Evolutionary conservation across 2,329 filamentous ascomycete species (phyloP).

Genomic region (Scedosporium boydii): DNA sequence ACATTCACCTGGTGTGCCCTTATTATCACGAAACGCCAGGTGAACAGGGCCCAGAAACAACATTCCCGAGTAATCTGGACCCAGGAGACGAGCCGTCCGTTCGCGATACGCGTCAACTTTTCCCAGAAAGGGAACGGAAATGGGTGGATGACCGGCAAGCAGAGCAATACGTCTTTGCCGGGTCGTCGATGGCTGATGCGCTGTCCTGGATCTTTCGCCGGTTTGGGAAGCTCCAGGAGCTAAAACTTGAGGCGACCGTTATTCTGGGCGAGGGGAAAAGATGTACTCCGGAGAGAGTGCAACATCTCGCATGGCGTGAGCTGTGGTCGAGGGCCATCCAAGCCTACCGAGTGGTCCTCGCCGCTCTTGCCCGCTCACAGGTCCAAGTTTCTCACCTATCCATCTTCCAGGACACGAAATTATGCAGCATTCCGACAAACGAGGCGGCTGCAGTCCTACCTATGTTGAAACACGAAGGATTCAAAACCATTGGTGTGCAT

Average conservation of each 20-base stretch:
- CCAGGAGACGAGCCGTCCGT: neutral
- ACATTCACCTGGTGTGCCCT: neutral
- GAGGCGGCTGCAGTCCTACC: neutral
- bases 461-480: neutral
- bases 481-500: neutral
- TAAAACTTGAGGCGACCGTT: neutral
- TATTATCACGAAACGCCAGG: neutral
- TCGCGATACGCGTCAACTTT: neutral
- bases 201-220: neutral
- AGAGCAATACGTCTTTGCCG: neutral
- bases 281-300: neutral
- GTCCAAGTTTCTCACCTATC: neutral
- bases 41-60: neutral
- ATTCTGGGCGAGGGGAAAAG: neutral
- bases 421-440: neutral
- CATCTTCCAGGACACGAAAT: neutral
- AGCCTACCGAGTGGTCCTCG: neutral
- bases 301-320: neutral
- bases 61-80: neutral
- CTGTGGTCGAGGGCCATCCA: neutral
- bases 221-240: neutral
- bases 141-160: neutral
- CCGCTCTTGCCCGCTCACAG: neutral
- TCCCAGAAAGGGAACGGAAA: neutral
- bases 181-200: neutral